phyloP scores from a whole-genome alignment of 371 early-diverging fungal genomes.

The Mortierella polycephala region DNA sequence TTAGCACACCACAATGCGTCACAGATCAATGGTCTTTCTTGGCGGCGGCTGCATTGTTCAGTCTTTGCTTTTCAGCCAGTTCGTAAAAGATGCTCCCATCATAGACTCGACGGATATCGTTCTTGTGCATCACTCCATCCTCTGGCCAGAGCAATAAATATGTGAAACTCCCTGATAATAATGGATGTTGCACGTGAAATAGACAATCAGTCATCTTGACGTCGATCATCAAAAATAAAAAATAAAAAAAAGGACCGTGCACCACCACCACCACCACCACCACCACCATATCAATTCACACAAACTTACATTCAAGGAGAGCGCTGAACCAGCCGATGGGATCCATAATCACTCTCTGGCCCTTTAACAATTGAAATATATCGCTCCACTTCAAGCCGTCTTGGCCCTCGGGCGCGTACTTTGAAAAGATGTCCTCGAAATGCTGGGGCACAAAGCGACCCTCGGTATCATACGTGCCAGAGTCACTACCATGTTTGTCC shows the following conservation, averaged over 20 bases:
- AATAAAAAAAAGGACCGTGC: neutral
- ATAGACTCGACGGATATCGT: constrained; percentile 34
- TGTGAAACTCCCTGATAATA: constrained; percentile 17
- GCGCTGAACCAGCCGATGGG: constrained; percentile 56
- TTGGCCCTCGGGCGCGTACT: constrained; percentile 53
- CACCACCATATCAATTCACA: no score
- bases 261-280: no score
- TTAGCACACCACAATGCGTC: no score
- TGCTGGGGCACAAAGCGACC: constrained; percentile 58
- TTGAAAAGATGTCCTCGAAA: constrained; percentile 64
- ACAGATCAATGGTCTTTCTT: no score
- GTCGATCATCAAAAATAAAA: no score
- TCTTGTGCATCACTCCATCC: constrained; percentile 30
- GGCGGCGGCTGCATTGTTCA: neutral
- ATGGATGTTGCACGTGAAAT: neutral
- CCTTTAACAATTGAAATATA: constrained; percentile 27
- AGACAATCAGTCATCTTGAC: neutral
- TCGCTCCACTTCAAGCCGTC: constrained; percentile 34
- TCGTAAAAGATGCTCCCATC: constrained; percentile 34
- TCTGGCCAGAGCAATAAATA: constrained; percentile 33
- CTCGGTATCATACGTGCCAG: constrained; percentile 57
- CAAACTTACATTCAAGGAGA: constrained; percentile 28
- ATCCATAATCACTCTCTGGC: constrained; percentile 47
- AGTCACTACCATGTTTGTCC: constrained; percentile 64
- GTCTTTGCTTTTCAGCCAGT: constrained; percentile 6